Percentiles rank a stretch among this genome's conserved stretches.
phyloP scores from a whole-genome alignment of 139 green algal species.

The Marvania coccoides region DNA sequence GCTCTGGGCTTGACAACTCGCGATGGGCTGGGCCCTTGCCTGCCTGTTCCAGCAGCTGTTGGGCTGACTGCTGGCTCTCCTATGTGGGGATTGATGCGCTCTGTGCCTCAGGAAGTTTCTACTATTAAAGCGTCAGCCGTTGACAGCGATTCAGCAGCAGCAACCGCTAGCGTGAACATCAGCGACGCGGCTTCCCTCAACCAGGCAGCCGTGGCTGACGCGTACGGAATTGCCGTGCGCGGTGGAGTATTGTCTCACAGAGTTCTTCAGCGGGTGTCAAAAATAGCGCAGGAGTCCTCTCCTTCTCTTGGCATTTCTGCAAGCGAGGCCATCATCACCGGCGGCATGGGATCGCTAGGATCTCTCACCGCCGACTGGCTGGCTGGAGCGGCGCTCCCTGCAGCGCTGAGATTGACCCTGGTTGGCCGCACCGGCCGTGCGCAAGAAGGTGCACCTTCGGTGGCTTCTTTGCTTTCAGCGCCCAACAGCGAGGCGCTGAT shows the following conservation, averaged over 20 bases:
- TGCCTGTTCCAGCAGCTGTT: too few relatives aligned
- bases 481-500: not conserved
- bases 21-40: too few relatives aligned
- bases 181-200: too few relatives aligned
- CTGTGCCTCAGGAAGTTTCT: slow-evolving; percentile 1
- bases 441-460: not conserved
- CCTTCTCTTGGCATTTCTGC: not conserved
- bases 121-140: not conserved
- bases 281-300: not conserved
- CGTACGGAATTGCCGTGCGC: not conserved
- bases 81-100: slow-evolving; percentile 28
- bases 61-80: too few relatives aligned
- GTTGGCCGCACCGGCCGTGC: not conserved
- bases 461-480: not conserved
- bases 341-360: slow-evolving; percentile 60
- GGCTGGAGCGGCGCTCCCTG: not conserved
- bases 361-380: slow-evolving; percentile 54
- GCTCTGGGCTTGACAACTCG: too few relatives aligned
- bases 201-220: not conserved
- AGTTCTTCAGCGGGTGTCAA: not conserved
- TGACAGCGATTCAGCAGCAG: not conserved
- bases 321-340: slow-evolving; percentile 40
- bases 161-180: too few relatives aligned
- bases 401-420: not conserved
- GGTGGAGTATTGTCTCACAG: not conserved